Evolutionary conservation across 1,139 yeast species (phyloP).

Genomic region (Yamadazyma conglobata): DNA sequence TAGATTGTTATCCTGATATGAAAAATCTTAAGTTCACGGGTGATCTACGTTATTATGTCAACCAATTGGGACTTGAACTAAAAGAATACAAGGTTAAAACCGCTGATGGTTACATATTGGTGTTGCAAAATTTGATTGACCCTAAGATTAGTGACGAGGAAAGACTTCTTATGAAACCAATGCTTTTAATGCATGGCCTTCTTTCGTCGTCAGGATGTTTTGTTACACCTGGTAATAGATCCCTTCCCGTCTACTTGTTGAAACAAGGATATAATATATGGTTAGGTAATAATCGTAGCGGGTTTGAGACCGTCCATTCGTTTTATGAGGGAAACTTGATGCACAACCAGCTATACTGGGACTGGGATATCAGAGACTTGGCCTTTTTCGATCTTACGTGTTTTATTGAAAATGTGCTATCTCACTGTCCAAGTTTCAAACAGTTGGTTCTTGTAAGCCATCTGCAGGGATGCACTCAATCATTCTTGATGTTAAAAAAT

Average conservation of each 20-base stretch:
- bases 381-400: constrained; percentile 75
- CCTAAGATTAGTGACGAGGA: constrained; percentile 37
- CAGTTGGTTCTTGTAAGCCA: constrained; percentile 72
- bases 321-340: constrained; percentile 34
- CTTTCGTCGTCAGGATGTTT: constrained; percentile 84
- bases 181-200: constrained; percentile 79
- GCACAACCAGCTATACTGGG: constrained; percentile 59
- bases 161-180: constrained; percentile 46
- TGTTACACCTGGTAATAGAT: constrained; percentile 71
- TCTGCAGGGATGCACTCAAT: constrained; percentile 91
- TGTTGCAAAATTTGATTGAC: constrained; percentile 60
- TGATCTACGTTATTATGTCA: constrained; percentile 60
- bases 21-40: constrained; percentile 25
- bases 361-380: constrained; percentile 85
- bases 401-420: constrained; percentile 58
- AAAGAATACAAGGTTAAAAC: constrained; percentile 62
- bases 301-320: constrained; percentile 67
- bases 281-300: constrained; percentile 90
- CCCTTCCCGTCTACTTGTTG: constrained; percentile 63
- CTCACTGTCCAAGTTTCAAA: constrained; percentile 35
- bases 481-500: constrained; percentile 54
- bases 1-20: constrained; percentile 28
- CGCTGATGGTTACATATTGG: constrained; percentile 72
- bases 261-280: constrained; percentile 81
- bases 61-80: constrained; percentile 56